Conservation (phyloP, 2,329 filamentous ascomycete genomes). For the Talaromyces sp. region DNA sequence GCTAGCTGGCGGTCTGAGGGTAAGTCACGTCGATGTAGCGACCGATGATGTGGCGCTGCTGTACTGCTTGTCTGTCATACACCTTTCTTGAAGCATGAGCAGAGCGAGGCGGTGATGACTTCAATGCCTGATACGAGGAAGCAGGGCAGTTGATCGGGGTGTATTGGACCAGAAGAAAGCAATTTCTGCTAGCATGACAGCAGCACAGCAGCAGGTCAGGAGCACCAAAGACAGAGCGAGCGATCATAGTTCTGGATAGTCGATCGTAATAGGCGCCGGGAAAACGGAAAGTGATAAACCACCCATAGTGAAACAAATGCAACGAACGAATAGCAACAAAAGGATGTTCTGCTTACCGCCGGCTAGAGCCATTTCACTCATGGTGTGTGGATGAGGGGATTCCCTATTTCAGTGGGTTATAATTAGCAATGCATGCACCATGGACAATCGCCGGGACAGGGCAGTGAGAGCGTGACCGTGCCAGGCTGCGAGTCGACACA, state of each 20-base stretch:
- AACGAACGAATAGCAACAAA: background rate
- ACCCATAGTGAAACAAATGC: background rate
- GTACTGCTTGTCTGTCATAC: background rate
- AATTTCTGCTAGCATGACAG: constrained; percentile 4
- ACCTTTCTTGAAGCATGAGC: background rate
- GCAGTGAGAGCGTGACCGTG: background rate
- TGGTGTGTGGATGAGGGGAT: background rate
- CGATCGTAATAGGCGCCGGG: constrained; percentile 3
- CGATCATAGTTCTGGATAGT: background rate
- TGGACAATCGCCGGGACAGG: background rate
- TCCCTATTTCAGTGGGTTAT: background rate
- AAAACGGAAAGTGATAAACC: background rate
- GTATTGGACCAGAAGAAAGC: background rate
- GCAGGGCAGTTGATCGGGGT: background rate
- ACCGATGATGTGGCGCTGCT: constrained; percentile 4
- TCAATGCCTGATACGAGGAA: background rate
- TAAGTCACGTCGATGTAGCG: constrained; percentile 5
- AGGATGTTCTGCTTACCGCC: background rate
- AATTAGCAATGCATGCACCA: constrained; percentile 4
- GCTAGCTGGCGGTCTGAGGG: background rate
- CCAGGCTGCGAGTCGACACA: background rate
- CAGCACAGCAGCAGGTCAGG: constrained; percentile 8
- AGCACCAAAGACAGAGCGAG: background rate
- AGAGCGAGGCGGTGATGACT: background rate
- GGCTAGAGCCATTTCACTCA: constrained; percentile 6